These are phyloP conservation scores for Mycosphaerella arachidis DNA, from an alignment of 2,329 filamentous ascomycete species.

Conservation along the genomic window DNA sequence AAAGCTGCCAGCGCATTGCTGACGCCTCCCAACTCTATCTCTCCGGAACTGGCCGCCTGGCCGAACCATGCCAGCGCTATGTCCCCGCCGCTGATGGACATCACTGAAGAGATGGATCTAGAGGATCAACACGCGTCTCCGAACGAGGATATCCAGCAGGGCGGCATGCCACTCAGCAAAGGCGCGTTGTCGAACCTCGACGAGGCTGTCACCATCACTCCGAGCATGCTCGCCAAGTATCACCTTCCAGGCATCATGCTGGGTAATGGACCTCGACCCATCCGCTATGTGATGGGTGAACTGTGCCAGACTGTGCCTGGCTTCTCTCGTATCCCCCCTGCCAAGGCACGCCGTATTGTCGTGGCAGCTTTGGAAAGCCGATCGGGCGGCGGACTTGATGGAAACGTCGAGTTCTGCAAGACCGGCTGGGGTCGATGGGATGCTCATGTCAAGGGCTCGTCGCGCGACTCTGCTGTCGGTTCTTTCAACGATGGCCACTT, in stretches of 20 bases:
- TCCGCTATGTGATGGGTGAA: constrained; percentile 92
- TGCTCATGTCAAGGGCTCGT: constrained; percentile 63
- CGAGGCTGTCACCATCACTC: constrained; percentile 76
- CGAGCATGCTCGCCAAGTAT: constrained; percentile 77
- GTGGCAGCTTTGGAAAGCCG: constrained; percentile 88
- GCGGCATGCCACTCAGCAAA: constrained; percentile 41
- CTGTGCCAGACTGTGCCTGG: constrained; percentile 89
- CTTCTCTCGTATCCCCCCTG: constrained; percentile 81
- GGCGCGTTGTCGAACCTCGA: constrained; percentile 58
- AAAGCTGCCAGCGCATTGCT: constrained; percentile 55
- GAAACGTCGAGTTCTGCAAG: constrained; percentile 84
- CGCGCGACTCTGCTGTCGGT: constrained; percentile 34
- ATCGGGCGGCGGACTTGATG: constrained; percentile 54
- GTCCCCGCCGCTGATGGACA: constrained; percentile 45
- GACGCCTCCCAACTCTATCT: constrained; percentile 93
- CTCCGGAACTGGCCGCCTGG: constrained; percentile 77
- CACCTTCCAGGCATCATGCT: constrained; percentile 88
- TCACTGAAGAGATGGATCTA: constrained; percentile 79
- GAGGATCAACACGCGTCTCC: constrained; percentile 49
- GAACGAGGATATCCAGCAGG: constrained; percentile 36
- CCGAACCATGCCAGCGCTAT: constrained; percentile 59
- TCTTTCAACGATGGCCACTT: constrained; percentile 34
- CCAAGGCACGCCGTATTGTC: constrained; percentile 84
- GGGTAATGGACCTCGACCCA: constrained; percentile 83
- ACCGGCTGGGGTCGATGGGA: constrained; percentile 97